Evolutionary conservation across 345 rosid species (phyloP), one percentile per base, ranked within the genome.

Genomic region (Kandelia obovata): DNA sequence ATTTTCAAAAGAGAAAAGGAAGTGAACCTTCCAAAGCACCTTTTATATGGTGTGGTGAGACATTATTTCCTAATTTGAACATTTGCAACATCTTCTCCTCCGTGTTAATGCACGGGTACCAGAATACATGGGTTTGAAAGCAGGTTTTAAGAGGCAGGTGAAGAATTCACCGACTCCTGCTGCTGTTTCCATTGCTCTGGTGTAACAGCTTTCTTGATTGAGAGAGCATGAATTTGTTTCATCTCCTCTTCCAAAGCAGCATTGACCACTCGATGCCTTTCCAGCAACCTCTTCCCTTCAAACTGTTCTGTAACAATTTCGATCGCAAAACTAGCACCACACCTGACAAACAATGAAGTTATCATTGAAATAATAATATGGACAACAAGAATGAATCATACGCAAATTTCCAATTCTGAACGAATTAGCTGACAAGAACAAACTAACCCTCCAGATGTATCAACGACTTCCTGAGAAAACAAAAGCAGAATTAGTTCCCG

Each of bases 391-490:
- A 49, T 37, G 1, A 58, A 35, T 16, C 37, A 64, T 17, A n/a
- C 30, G 53, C 37, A 47, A 7, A 58, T 21, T 55, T 51, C 7
- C 16, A 55, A 58, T 53, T 26, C 34, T 49, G 23, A 57, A 58
- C 21, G 66, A 30, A 58, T 25, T 55, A 43, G 47, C 35, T 1
- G 8, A 49, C n/a, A 56, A 4, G 25, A 70, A 58, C 63, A 35
- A 69, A 78, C 83, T 80, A 72, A 91, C 98, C 98, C 98, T 76
- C 98, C 94, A 70, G 97, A 91, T 53, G 94, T 93, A 71, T 93
- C 98, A 5, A 75, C 70, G 39, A 93, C 97, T 77, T 89, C 91
- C 98, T 93, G 88, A 28, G 34, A 80, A 64, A 26, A 63, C 35
- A 43, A 59, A 75, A 73, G 52, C 32, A 34, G 26, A 66, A 55